Evolutionary conservation across 179 eudicot genomes (phyloP).

Genomic region (Gypsophila paniculata): DNA sequence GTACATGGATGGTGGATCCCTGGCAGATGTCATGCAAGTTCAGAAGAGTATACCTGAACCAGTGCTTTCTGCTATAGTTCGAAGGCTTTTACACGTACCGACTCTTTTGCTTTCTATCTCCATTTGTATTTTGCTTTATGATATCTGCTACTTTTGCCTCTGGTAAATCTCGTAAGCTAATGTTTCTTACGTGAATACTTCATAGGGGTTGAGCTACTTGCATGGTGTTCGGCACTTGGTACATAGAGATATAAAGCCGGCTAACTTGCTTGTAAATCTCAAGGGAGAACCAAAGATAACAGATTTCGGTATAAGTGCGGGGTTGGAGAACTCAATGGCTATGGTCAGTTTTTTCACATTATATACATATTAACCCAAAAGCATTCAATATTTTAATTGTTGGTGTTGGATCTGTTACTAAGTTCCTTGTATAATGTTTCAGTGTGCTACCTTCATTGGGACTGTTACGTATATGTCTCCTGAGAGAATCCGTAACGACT

Average conservation of each 20-base stretch:
- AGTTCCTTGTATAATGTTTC: slow-evolving; percentile 24
- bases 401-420: slow-evolving; percentile 1
- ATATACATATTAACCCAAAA: too few relatives aligned
- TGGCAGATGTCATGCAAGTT: slow-evolving; percentile 66
- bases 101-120: background rate
- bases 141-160: background rate
- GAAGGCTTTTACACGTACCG: slow-evolving; percentile 68
- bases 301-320: slow-evolving; percentile 98
- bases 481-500: slow-evolving; percentile 90
- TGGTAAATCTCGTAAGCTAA: too few relatives aligned
- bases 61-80: slow-evolving; percentile 70
- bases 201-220: slow-evolving; percentile 75
- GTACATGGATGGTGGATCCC: slow-evolving; percentile 97
- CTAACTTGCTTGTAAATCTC: slow-evolving; percentile 90
- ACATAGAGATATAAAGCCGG: slow-evolving; percentile 97
- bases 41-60: slow-evolving; percentile 73
- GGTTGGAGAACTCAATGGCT: slow-evolving; percentile 93
- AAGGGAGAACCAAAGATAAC: slow-evolving; percentile 97
- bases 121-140: background rate
- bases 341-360: slow-evolving; percentile 52
- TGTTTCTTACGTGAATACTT: slow-evolving; percentile 25
- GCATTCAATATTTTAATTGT: too few relatives aligned
- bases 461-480: slow-evolving; percentile 99
- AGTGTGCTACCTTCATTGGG: slow-evolving; percentile 99
- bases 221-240: slow-evolving; percentile 84